phyloP scores from a whole-genome alignment of 257 asterid genomes.

The Voacanga thouarsii region DNA sequence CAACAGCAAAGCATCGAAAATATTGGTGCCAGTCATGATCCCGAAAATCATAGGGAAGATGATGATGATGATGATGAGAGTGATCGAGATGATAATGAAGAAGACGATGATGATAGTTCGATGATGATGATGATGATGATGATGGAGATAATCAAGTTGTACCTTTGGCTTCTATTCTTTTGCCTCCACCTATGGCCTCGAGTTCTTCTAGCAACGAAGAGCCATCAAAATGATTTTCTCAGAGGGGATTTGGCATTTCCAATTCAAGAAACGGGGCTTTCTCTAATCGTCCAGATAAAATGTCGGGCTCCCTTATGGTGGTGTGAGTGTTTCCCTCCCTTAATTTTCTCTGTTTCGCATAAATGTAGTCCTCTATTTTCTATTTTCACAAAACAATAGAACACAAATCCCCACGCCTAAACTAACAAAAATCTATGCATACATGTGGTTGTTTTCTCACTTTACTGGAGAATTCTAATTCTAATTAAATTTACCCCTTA shows the following conservation, averaged over 20 bases:
- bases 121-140: constrained; percentile 31
- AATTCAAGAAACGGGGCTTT: constrained; percentile 22
- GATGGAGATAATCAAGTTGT: constrained; percentile 79
- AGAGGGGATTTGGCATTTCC: constrained; percentile 20
- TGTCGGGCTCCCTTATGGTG: constrained; percentile 19
- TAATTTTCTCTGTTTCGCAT: background rate
- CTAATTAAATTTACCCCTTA: background rate
- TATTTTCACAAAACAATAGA: background rate
- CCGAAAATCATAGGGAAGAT: background rate
- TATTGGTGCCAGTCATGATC: constrained; percentile 5
- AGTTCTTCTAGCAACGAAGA: constrained; percentile 42
- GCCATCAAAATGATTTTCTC: constrained; percentile 24
- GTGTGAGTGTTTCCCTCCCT: constrained; percentile 19
- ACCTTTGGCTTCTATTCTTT: constrained; percentile 39
- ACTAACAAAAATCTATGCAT: background rate
- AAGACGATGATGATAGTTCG: constrained; percentile 17
- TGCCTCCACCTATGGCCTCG: constrained; percentile 33
- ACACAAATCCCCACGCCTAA: background rate
- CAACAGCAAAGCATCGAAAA: background rate
- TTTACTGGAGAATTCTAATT: background rate
- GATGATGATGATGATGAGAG: background rate
- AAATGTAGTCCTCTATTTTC: background rate
- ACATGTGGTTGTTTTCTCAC: background rate
- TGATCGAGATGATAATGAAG: constrained; percentile 40
- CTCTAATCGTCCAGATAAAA: too few species aligned